These are phyloP conservation scores for Colletotrichum spaethianum DNA, from an alignment of 2,329 filamentous ascomycete genomes.

Conservation along the genomic window DNA sequence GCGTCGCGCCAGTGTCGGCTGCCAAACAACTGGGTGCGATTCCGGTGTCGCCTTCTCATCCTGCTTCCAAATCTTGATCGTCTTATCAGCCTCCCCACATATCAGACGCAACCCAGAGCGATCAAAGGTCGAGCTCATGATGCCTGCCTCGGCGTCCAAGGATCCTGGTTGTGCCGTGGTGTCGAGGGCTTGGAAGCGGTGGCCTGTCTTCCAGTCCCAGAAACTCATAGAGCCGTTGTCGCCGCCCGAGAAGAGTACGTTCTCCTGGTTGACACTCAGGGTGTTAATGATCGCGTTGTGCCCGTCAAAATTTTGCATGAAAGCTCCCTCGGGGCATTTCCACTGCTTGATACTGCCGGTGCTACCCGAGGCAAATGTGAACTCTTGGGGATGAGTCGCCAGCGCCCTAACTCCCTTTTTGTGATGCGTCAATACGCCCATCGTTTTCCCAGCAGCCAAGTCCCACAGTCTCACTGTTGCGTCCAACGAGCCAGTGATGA, in stretches of 20 bases:
- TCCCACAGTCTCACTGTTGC: slow-evolving; percentile 95
- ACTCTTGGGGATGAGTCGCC: slow-evolving; percentile 89
- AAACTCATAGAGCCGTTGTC: slow-evolving; percentile 98
- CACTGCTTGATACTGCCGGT: slow-evolving; percentile 98
- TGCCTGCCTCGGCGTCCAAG: slow-evolving; percentile 91
- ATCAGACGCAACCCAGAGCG: slow-evolving; percentile 90
- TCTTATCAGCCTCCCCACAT: slow-evolving; percentile 96
- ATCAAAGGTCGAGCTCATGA: slow-evolving; percentile 96
- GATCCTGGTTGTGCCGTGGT: slow-evolving; percentile 95
- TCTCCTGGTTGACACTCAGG: slow-evolving; percentile 92
- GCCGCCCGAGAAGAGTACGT: slow-evolving; percentile 92
- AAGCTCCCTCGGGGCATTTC: slow-evolving; percentile 97
- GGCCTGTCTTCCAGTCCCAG: slow-evolving; percentile 98
- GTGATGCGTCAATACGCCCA: slow-evolving; percentile 97
- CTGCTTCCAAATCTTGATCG: slow-evolving; percentile 97
- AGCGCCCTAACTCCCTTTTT: slow-evolving; percentile 95
- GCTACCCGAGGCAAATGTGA: slow-evolving; percentile 94
- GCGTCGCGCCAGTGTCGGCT: slow-evolving; percentile 81
- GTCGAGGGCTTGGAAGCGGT: slow-evolving; percentile 91
- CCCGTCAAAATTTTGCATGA: slow-evolving; percentile 99
- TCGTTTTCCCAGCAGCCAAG: slow-evolving; percentile 93
- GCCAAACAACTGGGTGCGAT: slow-evolving; percentile 93
- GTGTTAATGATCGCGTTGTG: slow-evolving; percentile 98
- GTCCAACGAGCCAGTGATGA: slow-evolving; percentile 94
- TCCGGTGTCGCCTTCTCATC: slow-evolving; percentile 93